These are phyloP conservation scores for Solanum commersonii DNA, from an alignment of 257 asterid genomes.

Conservation along the genomic window DNA sequence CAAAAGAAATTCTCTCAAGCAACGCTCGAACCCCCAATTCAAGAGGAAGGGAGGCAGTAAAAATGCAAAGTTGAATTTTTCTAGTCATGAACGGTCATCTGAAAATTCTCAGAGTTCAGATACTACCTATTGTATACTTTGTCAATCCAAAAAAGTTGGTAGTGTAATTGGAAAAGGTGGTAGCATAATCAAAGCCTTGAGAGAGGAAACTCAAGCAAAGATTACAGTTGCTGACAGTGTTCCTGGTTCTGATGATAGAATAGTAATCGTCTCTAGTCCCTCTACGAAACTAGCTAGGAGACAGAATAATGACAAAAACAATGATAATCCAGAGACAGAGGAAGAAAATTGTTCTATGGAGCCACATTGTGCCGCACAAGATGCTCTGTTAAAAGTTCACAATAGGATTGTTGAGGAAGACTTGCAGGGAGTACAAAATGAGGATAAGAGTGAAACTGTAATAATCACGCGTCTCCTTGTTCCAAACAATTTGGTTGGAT, in stretches of 20 bases:
- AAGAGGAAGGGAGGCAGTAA: slow-evolving; percentile 44
- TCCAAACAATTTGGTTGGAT: slow-evolving; percentile 54
- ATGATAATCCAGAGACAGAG: slow-evolving; percentile 2
- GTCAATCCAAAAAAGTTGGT: slow-evolving; percentile 64
- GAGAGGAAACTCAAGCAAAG: slow-evolving; percentile 82
- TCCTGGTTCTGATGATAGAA: slow-evolving; percentile 76
- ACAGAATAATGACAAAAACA: slow-evolving; percentile 13
- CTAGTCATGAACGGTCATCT: slow-evolving; percentile 23
- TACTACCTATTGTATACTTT: slow-evolving; percentile 53
- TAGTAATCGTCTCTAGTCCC: slow-evolving; percentile 51
- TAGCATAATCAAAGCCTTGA: slow-evolving; percentile 52
- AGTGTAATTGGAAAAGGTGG: slow-evolving; percentile 90
- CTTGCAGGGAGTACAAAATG: slow-evolving; percentile 25
- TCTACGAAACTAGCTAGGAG: slow-evolving; percentile 38
- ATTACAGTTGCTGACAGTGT: slow-evolving; percentile 61
- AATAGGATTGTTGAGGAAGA: slow-evolving; percentile 66
- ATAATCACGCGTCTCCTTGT: slow-evolving; percentile 70
- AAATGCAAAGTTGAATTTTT: slow-evolving; percentile 34
- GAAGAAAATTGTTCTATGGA: slow-evolving; percentile 21
- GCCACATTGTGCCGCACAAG: slow-evolving; percentile 78
- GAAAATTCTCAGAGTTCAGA: slow-evolving; percentile 38
- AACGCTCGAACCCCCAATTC: slow-evolving; percentile 45
- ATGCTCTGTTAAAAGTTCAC: slow-evolving; percentile 73
- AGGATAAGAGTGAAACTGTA: slow-evolving; percentile 27
- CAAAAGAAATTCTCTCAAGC: slow-evolving; percentile 30